phyloP scores from a whole-genome alignment of 371 early-diverging fungal species.

The Entomophthora muscae region DNA sequence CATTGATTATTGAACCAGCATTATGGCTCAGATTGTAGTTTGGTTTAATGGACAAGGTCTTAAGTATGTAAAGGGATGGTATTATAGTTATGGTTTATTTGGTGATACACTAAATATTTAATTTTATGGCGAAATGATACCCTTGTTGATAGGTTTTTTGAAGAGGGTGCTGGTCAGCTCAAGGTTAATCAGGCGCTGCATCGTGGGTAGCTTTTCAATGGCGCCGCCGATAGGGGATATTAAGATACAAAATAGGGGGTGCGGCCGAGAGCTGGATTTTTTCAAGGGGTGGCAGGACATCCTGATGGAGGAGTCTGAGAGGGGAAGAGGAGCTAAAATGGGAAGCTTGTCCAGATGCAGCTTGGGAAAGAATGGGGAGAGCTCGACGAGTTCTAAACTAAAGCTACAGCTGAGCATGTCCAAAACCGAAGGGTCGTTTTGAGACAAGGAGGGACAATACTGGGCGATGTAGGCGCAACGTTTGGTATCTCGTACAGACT shows the following conservation, averaged over 20 bases:
- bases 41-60: too few relatives aligned
- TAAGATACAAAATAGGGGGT: background rate
- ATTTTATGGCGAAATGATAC: too few relatives aligned
- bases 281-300: background rate
- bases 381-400: background rate
- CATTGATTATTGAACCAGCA: too few relatives aligned
- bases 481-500: background rate
- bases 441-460: background rate
- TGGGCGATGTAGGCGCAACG: background rate
- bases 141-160: too few relatives aligned
- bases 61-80: too few relatives aligned
- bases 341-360: background rate
- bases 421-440: background rate
- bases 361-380: background rate
- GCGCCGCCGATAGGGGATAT: background rate
- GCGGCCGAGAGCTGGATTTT: background rate
- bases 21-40: too few relatives aligned
- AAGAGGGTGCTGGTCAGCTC: too few relatives aligned
- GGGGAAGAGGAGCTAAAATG: background rate
- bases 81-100: too few relatives aligned
- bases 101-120: too few relatives aligned
- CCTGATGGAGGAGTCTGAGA: background rate
- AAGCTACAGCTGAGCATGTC: background rate
- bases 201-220: background rate
- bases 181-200: background rate